Evolutionary conservation across 805 yeast genomes (phyloP).

Genomic region (Starmerella geochares): DNA sequence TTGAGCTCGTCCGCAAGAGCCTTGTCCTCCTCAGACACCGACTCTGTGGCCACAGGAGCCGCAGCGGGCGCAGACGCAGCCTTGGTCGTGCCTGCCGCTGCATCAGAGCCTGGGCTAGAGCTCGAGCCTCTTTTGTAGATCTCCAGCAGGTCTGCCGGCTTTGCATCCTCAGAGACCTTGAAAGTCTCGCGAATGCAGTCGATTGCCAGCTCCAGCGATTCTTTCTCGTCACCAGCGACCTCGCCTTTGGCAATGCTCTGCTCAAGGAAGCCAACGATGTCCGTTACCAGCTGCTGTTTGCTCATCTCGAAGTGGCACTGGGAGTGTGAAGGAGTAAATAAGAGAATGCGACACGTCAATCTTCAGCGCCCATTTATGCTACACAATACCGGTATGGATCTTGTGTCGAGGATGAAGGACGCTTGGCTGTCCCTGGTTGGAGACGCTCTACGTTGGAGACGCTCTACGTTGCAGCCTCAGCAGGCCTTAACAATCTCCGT

Average conservation of each 20-base stretch:
- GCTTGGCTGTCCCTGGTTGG: too few species aligned
- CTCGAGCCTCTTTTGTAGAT: slow-evolving; percentile 18
- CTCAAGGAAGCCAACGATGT: slow-evolving; percentile 64
- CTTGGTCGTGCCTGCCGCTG: too few species aligned
- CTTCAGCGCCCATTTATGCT: background rate
- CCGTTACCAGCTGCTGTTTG: slow-evolving; percentile 42
- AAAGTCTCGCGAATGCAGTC: slow-evolving; percentile 87
- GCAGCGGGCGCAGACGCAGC: too few species aligned
- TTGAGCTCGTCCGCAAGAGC: slow-evolving; percentile 77
- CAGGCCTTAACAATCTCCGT: too few species aligned
- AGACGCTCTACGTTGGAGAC: too few species aligned
- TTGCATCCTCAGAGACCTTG: slow-evolving; percentile 42
- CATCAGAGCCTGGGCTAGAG: slow-evolving; percentile 1
- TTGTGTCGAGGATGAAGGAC: too few species aligned
- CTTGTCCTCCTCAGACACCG: slow-evolving; percentile 37
- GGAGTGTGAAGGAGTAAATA: background rate
- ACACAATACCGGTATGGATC: background rate
- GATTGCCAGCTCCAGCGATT: slow-evolving; percentile 85
- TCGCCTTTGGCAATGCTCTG: slow-evolving; percentile 48
- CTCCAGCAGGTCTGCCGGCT: slow-evolving; percentile 22
- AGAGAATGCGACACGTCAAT: background rate
- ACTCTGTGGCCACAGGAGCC: slow-evolving; percentile 25
- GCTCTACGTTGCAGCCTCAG: too few species aligned
- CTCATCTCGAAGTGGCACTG: slow-evolving; percentile 15
- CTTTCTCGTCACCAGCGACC: slow-evolving; percentile 67